These are phyloP conservation scores for Acanthamoeba sp. DNA, from an alignment of 208 protist species.

Conservation along the genomic window DNA sequence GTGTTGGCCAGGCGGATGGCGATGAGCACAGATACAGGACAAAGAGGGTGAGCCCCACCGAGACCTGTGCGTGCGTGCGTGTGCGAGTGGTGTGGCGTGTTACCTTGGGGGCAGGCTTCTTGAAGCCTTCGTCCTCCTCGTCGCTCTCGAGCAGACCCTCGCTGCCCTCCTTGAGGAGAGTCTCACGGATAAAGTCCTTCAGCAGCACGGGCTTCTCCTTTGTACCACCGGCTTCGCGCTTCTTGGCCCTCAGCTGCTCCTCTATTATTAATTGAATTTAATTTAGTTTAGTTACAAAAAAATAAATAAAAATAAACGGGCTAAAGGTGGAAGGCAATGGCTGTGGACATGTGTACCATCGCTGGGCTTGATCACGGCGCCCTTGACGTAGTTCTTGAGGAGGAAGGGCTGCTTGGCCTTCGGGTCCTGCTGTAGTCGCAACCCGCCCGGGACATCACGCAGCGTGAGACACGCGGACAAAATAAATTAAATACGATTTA, in stretches of 20 bases:
- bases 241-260: neutral
- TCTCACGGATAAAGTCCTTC: slow-evolving; percentile 55
- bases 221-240: neutral
- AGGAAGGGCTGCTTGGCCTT: neutral
- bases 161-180: slow-evolving; percentile 12
- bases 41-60: neutral
- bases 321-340: too few relatives aligned
- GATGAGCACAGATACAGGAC: too few relatives aligned
- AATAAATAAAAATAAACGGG: too few relatives aligned
- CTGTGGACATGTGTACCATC: slow-evolving; percentile 24
- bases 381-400: slow-evolving; percentile 25
- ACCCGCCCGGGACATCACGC: neutral
- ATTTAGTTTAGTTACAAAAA: too few relatives aligned
- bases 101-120: neutral
- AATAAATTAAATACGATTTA: too few relatives aligned
- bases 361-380: neutral
- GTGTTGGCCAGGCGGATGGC: too few relatives aligned
- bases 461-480: neutral
- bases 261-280: too few relatives aligned
- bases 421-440: neutral
- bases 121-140: slow-evolving; percentile 19
- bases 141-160: slow-evolving; percentile 15
- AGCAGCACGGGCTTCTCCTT: slow-evolving; percentile 8
- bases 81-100: neutral
- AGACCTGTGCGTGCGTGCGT: neutral